Evolutionary conservation across 805 yeast genomes (phyloP).

Genomic region (Kuraishia borneana): DNA sequence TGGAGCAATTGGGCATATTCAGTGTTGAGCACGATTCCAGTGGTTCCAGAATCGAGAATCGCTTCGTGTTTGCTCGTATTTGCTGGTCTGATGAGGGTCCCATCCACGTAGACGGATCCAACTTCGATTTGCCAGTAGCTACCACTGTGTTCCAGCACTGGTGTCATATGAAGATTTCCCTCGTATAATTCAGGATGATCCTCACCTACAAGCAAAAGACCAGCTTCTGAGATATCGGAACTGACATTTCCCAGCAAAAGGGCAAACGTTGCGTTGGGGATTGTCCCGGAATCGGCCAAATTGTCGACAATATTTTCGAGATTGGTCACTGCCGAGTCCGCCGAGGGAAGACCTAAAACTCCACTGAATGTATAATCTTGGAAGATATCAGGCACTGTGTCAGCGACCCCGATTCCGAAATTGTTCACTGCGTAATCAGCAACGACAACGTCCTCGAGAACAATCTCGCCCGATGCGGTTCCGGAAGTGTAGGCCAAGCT

Average conservation of each 20-base stretch:
- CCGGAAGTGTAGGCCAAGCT: slow-evolving; percentile 43
- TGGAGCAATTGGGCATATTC: slow-evolving; percentile 45
- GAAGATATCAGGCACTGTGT: slow-evolving; percentile 40
- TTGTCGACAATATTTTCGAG: slow-evolving; percentile 29
- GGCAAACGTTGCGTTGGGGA: slow-evolving; percentile 29
- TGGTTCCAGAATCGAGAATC: slow-evolving; percentile 58
- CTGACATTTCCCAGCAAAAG: slow-evolving; percentile 27
- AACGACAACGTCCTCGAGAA: slow-evolving; percentile 23
- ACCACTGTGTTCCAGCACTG: slow-evolving; percentile 18
- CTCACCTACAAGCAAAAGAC: slow-evolving; percentile 33
- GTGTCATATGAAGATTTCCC: slow-evolving; percentile 29
- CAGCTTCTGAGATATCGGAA: slow-evolving; percentile 14
- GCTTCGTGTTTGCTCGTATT: slow-evolving; percentile 24
- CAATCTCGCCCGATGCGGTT: slow-evolving; percentile 37
- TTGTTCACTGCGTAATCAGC: slow-evolving; percentile 24
- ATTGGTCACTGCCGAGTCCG: slow-evolving; percentile 20
- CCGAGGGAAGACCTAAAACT: slow-evolving; percentile 46
- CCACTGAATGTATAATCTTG: slow-evolving; percentile 44
- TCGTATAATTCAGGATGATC: slow-evolving; percentile 23
- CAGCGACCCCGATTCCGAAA: slow-evolving; percentile 44
- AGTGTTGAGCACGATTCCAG: slow-evolving; percentile 43
- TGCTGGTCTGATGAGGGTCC: slow-evolving; percentile 19
- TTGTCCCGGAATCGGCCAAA: slow-evolving; percentile 19
- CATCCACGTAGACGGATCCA: slow-evolving; percentile 23
- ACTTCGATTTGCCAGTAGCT: slow-evolving; percentile 44